Conservation (phyloP, 306 rosid genomes). For the Calophaca sinica region DNA sequence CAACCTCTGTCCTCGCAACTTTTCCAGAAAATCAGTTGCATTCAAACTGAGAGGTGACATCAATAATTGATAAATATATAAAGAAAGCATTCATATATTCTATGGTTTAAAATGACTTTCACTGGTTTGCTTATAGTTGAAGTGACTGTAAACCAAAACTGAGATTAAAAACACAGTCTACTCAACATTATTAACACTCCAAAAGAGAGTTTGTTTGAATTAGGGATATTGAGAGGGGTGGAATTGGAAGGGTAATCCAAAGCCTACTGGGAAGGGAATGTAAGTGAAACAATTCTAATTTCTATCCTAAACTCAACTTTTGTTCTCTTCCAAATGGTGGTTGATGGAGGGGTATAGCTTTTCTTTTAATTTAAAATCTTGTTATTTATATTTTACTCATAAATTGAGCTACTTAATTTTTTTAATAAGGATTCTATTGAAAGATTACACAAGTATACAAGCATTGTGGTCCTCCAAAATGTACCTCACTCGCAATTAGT, state of each 20-base stretch:
- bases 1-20: slow-evolving; percentile 74
- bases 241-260: slow-evolving; percentile 5
- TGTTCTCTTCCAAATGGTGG: not conserved
- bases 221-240: slow-evolving; percentile 19
- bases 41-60: slow-evolving; percentile 64
- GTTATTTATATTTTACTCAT: not conserved
- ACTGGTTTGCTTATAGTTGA: not conserved
- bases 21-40: slow-evolving; percentile 90
- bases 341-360: not conserved
- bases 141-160: slow-evolving; percentile 20
- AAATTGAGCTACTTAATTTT: slow-evolving; percentile 19
- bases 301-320: not conserved
- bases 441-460: slow-evolving; percentile 8
- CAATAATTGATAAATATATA: slow-evolving; percentile 41
- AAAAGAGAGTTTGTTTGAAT: slow-evolving; percentile 14
- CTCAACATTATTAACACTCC: slow-evolving; percentile 1
- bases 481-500: slow-evolving; percentile 5
- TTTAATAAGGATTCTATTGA: not conserved
- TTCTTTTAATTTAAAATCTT: slow-evolving; percentile 21
- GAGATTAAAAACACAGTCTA: slow-evolving; percentile 13
- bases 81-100: slow-evolving; percentile 9
- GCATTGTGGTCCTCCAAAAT: slow-evolving; percentile 26
- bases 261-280: slow-evolving; percentile 12
- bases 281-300: slow-evolving; percentile 30
- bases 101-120: not conserved